A percentile compares a stretch with the other conserved stretches of the same genome.
Conservation (phyloP, 768 basidiomycete genomes). For the Arthromyces matolae region DNA sequence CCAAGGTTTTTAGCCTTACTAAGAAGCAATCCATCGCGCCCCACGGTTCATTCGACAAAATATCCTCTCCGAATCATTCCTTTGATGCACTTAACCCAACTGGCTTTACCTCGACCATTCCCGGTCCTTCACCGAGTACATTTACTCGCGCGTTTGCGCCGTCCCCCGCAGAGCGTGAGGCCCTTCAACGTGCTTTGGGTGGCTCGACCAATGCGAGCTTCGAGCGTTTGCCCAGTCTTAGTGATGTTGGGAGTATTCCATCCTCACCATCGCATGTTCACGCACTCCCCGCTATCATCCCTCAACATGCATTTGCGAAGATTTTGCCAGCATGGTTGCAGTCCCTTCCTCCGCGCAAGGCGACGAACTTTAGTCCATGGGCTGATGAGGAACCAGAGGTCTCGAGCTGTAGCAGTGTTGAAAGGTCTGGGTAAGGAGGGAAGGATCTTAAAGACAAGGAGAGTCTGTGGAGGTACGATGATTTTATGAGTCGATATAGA, state of each 20-base stretch:
- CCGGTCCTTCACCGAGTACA: conserved; percentile 43
- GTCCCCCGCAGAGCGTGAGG: conserved; percentile 84
- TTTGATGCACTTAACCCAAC: conserved; percentile 63
- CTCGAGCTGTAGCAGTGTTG: conserved; percentile 7
- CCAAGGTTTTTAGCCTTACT: conserved; percentile 73
- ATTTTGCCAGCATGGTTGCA: conserved; percentile 65
- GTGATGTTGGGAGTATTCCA: conserved; percentile 70
- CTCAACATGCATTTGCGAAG: conserved; percentile 24
- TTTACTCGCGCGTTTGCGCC: conserved; percentile 82
- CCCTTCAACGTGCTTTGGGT: conserved; percentile 73
- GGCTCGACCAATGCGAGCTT: conserved; percentile 72
- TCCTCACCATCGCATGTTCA: conserved; percentile 60
- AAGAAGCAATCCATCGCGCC: conserved; percentile 22
- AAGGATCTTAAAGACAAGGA: too few relatives aligned
- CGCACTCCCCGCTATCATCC: conserved; percentile 25
- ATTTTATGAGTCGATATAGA: conserved; percentile 8
- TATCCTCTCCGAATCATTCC: conserved; percentile 11
- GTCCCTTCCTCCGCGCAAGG: conserved; percentile 61
- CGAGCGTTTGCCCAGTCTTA: conserved; percentile 74
- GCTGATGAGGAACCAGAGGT: conserved; percentile 59
- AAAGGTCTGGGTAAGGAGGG: conserved; percentile 15
- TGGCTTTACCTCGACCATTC: conserved; percentile 38
- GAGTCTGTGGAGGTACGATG: conserved; percentile 13
- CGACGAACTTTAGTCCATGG: conserved; percentile 79
- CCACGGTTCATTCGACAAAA: conserved; percentile 10